Percentiles rank a stretch among this genome's conserved stretches.
Evolutionary conservation across 345 rosid genomes (phyloP).

Genomic region (Iberis pinnata): DNA sequence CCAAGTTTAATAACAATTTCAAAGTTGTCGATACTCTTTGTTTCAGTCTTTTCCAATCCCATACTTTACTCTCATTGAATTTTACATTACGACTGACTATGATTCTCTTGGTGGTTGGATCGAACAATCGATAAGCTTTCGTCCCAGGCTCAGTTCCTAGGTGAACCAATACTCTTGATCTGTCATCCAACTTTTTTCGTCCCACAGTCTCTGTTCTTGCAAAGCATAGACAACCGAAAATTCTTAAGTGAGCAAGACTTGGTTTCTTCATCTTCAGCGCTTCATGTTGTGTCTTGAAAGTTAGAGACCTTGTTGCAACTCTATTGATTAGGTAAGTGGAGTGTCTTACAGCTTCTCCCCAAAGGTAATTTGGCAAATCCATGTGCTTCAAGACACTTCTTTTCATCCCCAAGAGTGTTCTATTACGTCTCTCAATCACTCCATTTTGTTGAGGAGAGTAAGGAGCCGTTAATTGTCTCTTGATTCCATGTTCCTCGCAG

Average conservation of each 20-base stretch:
- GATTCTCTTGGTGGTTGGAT: neutral
- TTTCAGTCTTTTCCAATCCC: too few species aligned
- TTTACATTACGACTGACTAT: too few species aligned
- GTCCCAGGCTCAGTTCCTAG: too few species aligned
- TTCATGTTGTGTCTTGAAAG: neutral
- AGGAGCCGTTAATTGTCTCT: too few species aligned
- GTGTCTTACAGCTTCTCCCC: neutral
- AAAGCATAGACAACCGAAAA: neutral
- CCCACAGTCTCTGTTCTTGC: neutral
- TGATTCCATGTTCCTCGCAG: too few species aligned
- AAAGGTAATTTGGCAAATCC: neutral
- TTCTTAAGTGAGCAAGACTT: neutral
- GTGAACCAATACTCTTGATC: too few species aligned
- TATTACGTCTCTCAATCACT: neutral
- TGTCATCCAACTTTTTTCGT: too few species aligned
- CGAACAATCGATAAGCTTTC: too few species aligned
- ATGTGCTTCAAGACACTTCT: neutral
- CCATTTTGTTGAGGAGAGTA: neutral
- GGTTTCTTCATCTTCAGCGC: neutral
- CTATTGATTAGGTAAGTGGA: neutral
- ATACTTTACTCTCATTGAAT: too few species aligned
- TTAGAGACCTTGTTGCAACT: neutral
- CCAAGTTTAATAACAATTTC: too few species aligned
- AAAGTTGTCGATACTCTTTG: too few species aligned
- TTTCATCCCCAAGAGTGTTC: neutral